A percentile compares a stretch with the other conserved stretches of the same genome.
Evolutionary conservation across 2,329 filamentous ascomycete genomes (phyloP).

Genomic region (Botryotinia narcissicola): DNA sequence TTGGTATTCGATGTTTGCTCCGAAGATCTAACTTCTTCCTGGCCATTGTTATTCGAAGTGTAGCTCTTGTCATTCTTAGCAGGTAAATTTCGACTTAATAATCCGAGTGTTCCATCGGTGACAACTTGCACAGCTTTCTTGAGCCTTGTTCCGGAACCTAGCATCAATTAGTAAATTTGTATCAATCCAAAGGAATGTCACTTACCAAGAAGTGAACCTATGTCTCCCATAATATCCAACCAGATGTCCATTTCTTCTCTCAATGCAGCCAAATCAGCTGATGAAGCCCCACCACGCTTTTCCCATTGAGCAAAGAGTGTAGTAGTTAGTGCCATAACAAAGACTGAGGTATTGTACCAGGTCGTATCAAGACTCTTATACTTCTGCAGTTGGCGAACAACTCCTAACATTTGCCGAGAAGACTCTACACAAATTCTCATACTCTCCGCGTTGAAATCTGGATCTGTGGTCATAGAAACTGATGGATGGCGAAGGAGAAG

Average conservation of each 20-base stretch:
- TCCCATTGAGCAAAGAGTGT: slow-evolving; percentile 69
- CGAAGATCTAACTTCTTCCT: slow-evolving; percentile 21
- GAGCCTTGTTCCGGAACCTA: slow-evolving; percentile 48
- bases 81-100: slow-evolving; percentile 45
- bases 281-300: slow-evolving; percentile 58
- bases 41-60: neutral
- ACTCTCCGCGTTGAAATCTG: slow-evolving; percentile 57
- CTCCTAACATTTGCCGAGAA: slow-evolving; percentile 60
- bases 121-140: slow-evolving; percentile 49
- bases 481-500: slow-evolving; percentile 62
- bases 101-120: slow-evolving; percentile 47
- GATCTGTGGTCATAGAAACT: slow-evolving; percentile 54
- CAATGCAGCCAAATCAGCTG: slow-evolving; percentile 58
- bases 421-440: slow-evolving; percentile 65
- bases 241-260: slow-evolving; percentile 67
- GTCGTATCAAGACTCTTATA: slow-evolving; percentile 72
- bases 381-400: slow-evolving; percentile 57
- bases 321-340: slow-evolving; percentile 71
- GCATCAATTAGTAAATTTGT: slow-evolving; percentile 19
- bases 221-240: slow-evolving; percentile 65
- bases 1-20: slow-evolving; percentile 11
- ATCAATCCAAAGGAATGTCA: slow-evolving; percentile 21
- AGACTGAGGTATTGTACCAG: slow-evolving; percentile 72
- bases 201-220: slow-evolving; percentile 64
- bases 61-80: slow-evolving; percentile 41